Evolutionary conservation across 2,329 filamentous ascomycete genomes (phyloP).

Genomic region (Colletotrichum spinosum): DNA sequence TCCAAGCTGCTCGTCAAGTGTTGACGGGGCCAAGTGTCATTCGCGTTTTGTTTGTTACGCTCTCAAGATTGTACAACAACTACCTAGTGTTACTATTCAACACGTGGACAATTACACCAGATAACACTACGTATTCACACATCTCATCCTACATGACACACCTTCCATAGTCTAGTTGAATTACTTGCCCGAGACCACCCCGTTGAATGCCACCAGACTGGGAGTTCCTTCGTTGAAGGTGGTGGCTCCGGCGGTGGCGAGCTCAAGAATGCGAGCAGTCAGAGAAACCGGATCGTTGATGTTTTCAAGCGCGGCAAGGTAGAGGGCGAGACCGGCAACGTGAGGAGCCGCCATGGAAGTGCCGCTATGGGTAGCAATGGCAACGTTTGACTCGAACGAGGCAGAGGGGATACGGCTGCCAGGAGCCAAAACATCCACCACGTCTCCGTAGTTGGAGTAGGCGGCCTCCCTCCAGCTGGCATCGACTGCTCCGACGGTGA

Average conservation of each 20-base stretch:
- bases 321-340: slow-evolving; percentile 38
- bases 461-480: slow-evolving; percentile 50
- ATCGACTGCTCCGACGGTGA: slow-evolving; percentile 65
- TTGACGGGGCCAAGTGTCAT: neutral
- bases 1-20: slow-evolving; percentile 49
- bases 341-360: slow-evolving; percentile 48
- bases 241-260: slow-evolving; percentile 55
- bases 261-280: slow-evolving; percentile 57
- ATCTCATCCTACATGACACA: no score
- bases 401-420: slow-evolving; percentile 58
- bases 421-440: slow-evolving; percentile 62
- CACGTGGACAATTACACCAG: no score
- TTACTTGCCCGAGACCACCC: slow-evolving; percentile 38
- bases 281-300: slow-evolving; percentile 56
- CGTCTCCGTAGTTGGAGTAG: slow-evolving; percentile 62
- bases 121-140: no score
- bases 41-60: no score
- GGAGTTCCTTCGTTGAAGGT: slow-evolving; percentile 55
- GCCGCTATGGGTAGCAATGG: slow-evolving; percentile 56
- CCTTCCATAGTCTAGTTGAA: neutral
- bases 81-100: no score
- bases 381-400: slow-evolving; percentile 54
- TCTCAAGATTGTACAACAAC: no score
- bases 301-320: slow-evolving; percentile 49
- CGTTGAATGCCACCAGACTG: slow-evolving; percentile 69